Base-by-base conservation (phyloP, 1,139 yeast species). In the Taiozyma sp. region DNA sequence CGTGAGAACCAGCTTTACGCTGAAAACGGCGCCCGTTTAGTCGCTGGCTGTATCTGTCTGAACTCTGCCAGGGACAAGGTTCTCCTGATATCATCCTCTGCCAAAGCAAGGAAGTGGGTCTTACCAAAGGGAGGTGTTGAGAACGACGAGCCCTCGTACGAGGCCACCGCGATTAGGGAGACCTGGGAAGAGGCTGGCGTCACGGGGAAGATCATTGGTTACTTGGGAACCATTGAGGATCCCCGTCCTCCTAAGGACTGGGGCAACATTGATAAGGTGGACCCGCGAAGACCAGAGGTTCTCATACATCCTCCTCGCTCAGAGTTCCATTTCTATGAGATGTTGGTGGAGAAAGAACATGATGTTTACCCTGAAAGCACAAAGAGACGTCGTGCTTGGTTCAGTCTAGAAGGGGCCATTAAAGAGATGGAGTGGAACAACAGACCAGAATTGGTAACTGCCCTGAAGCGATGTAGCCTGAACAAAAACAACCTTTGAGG, bases 161-260 rank as follows among this genome's bases (percentile, higher is more conserved):
- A 55, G n/a, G 48, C 51, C 8, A 50, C 59, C 9, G 98, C 98
- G 0, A 72, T 77, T 16, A 73, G 99, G 53, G 99, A 93, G 66
- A 88, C 96, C 0, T 93, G 99, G 99, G 99, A 93, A 68, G 99
- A 93, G 67, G 95, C 96, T 0, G 99, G 99, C 0, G 88, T 86
- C 30, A 78, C 78, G 43, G 96, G 97, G 5, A 70, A 66, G 19
- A 75, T 89, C 14, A 60, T 73, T 2, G 59, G 63, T 45, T 74
- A 74, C 53, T 69, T 91, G 44, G 95, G 93, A 0, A 72, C 77
- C 2, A 84, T 88, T 28, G 77, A 76, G 48, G 97, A 89, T 62
- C 73, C 77, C 61, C 68, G 96, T 52, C 89, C 89, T 9, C 73
- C 77, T 41, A 79, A 82, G 66, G 77, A 81, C 4, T 85, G 88